Evolutionary conservation across 139 green algal species (phyloP).

Genomic region (Nannochloris sp.): DNA sequence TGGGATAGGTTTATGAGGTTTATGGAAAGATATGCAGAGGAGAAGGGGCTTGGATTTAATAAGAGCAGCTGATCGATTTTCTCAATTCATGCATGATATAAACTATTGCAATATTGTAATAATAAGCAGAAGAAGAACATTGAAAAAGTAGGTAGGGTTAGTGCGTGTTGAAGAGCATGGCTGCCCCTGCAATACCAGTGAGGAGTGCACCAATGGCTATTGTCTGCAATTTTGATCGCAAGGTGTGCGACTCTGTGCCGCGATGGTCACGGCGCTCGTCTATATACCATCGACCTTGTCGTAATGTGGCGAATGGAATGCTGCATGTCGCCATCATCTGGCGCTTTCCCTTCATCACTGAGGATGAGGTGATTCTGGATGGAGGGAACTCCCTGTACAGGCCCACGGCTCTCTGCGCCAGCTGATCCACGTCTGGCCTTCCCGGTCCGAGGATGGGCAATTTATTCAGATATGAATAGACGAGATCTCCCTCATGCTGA

Average conservation of each 20-base stretch:
- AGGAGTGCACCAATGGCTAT: too few relatives aligned
- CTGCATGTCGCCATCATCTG: neutral
- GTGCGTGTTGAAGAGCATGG: too few relatives aligned
- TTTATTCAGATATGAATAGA: slow-evolving; percentile 53
- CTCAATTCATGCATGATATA: too few relatives aligned
- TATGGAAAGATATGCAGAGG: slow-evolving; percentile 93
- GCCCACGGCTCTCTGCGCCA: slow-evolving; percentile 31
- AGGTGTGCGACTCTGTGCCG: too few relatives aligned
- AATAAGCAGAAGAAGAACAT: neutral
- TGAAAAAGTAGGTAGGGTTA: neutral
- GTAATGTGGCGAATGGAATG: too few relatives aligned
- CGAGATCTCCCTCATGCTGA: slow-evolving; percentile 34
- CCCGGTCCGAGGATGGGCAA: slow-evolving; percentile 35
- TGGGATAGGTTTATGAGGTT: slow-evolving; percentile 97
- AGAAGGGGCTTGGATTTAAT: slow-evolving; percentile 67
- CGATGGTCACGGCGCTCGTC: too few relatives aligned
- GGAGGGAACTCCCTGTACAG: slow-evolving; percentile 14
- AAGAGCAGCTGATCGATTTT: slow-evolving; percentile 18
- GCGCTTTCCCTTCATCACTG: neutral
- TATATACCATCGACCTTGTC: too few relatives aligned
- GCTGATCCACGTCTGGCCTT: slow-evolving; percentile 29
- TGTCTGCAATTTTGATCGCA: too few relatives aligned
- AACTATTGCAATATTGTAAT: too few relatives aligned
- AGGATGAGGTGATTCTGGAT: neutral
- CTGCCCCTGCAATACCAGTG: too few relatives aligned